A percentile compares a stretch with the other conserved stretches of the same genome.
phyloP scores from a whole-genome alignment of 768 basidiomycete species.

The Sarcomyxa edulis region DNA sequence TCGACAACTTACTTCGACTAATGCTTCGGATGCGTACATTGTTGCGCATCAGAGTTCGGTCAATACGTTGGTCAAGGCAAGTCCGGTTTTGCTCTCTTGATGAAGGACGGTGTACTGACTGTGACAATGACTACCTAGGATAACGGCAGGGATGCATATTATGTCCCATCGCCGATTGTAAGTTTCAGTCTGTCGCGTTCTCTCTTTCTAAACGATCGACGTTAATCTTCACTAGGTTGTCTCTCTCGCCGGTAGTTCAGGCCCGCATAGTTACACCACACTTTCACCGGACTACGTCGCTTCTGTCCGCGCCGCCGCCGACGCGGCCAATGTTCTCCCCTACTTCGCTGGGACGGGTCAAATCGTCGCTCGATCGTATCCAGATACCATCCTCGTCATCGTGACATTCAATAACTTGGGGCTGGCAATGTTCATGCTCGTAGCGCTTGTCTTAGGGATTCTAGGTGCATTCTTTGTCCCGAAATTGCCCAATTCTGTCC shows the following conservation, averaged over 20 bases:
- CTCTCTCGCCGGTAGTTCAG: slow-evolving; percentile 30
- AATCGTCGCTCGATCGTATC: slow-evolving; percentile 28
- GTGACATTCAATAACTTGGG: slow-evolving; percentile 3
- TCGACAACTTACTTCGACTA: slow-evolving; percentile 23
- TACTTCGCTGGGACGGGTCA: slow-evolving; percentile 34
- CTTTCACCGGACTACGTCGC: slow-evolving; percentile 27
- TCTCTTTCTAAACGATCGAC: background rate
- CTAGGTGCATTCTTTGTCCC: slow-evolving; percentile 1
- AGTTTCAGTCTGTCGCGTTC: slow-evolving; percentile 4
- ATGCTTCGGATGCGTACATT: slow-evolving; percentile 19
- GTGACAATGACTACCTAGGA: slow-evolving; percentile 23
- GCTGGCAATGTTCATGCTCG: background rate
- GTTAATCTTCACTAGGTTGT: slow-evolving; percentile 20
- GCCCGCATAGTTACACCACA: slow-evolving; percentile 31
- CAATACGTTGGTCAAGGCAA: slow-evolving; percentile 29
- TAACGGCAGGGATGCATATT: slow-evolving; percentile 31
- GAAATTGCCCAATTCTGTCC: slow-evolving; percentile 1
- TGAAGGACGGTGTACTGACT: background rate
- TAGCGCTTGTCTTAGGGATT: slow-evolving; percentile 1
- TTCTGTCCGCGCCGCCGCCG: slow-evolving; percentile 28
- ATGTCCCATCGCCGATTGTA: slow-evolving; percentile 38
- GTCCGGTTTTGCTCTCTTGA: background rate
- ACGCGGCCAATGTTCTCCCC: slow-evolving; percentile 34
- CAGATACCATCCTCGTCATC: slow-evolving; percentile 22
- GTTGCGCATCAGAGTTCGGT: slow-evolving; percentile 31